These are phyloP conservation scores for Leucocoprinus birnbaumii DNA, from an alignment of 768 basidiomycete genomes.

Conservation along the genomic window DNA sequence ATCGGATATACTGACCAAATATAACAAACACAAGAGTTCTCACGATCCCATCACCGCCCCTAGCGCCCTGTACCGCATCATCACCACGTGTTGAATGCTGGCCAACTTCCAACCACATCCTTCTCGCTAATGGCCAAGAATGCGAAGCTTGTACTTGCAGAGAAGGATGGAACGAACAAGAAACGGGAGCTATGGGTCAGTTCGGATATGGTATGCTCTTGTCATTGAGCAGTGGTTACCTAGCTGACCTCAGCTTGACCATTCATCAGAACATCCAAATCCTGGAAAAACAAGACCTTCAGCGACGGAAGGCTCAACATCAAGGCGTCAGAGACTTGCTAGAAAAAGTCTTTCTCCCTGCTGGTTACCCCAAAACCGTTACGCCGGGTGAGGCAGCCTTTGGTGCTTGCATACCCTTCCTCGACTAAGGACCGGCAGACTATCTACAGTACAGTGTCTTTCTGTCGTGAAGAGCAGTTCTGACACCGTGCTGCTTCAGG, in stretches of 20 bases:
- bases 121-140: too few relatives aligned
- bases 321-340: conserved; percentile 6
- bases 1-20: too few relatives aligned
- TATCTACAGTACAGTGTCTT: conserved; percentile 59
- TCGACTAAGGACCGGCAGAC: conserved; percentile 30
- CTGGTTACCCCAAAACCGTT: conserved; percentile 15
- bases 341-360: conserved; percentile 14
- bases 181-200: background rate
- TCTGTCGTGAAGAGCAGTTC: too few relatives aligned
- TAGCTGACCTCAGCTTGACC: too few relatives aligned
- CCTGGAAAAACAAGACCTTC: background rate
- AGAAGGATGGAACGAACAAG: background rate
- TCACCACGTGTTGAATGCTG: too few relatives aligned
- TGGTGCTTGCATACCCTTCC: background rate
- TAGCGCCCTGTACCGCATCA: too few relatives aligned
- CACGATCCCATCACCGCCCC: too few relatives aligned
- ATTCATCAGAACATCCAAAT: background rate
- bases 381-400: conserved; percentile 10
- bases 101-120: too few relatives aligned
- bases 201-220: conserved; percentile 1
- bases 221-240: background rate
- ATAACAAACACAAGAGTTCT: too few relatives aligned
- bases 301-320: background rate
- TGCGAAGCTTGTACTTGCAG: background rate
- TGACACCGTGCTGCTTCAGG: too few relatives aligned